phyloP scores from a whole-genome alignment of 805 yeast genomes.

The Middelhovenomyces tepae region DNA sequence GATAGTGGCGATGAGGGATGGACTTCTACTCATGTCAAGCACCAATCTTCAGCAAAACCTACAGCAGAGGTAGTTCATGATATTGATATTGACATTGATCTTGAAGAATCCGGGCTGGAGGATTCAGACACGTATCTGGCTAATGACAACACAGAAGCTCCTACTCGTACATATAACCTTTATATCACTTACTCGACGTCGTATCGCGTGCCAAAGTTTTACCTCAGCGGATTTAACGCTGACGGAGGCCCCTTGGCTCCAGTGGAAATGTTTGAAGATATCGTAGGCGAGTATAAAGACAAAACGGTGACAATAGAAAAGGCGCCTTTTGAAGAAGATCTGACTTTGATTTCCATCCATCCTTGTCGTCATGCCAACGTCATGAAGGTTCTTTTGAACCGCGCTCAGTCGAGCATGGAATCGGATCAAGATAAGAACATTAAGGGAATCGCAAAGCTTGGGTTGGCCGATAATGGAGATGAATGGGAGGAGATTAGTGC shows the following conservation, averaged over 20 bases:
- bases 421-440: conserved; percentile 16
- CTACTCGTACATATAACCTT: conserved; percentile 65
- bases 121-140: conserved; percentile 14
- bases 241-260: conserved; percentile 85
- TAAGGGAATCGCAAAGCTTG: conserved; percentile 38
- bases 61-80: conserved; percentile 4
- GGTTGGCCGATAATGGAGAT: conserved; percentile 33
- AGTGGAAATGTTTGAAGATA: conserved; percentile 88
- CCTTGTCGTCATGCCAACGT: conserved; percentile 95
- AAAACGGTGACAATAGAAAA: conserved; percentile 95
- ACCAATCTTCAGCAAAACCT: not conserved
- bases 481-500: conserved; percentile 50
- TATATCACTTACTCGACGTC: conserved; percentile 91
- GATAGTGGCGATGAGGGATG: conserved; percentile 14
- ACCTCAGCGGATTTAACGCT: conserved; percentile 75
- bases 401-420: conserved; percentile 42
- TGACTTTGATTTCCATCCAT: conserved; percentile 79
- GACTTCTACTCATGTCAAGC: conserved; percentile 1
- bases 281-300: conserved; percentile 81
- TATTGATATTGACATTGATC: conserved; percentile 15
- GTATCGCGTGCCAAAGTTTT: conserved; percentile 91
- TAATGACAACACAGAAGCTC: conserved; percentile 12
- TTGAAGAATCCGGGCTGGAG: conserved; percentile 16
- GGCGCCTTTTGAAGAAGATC: conserved; percentile 71
- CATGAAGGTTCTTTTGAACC: conserved; percentile 77